Base-by-base conservation (phyloP, 306 rosid species). In the Dryas alaskensis region DNA sequence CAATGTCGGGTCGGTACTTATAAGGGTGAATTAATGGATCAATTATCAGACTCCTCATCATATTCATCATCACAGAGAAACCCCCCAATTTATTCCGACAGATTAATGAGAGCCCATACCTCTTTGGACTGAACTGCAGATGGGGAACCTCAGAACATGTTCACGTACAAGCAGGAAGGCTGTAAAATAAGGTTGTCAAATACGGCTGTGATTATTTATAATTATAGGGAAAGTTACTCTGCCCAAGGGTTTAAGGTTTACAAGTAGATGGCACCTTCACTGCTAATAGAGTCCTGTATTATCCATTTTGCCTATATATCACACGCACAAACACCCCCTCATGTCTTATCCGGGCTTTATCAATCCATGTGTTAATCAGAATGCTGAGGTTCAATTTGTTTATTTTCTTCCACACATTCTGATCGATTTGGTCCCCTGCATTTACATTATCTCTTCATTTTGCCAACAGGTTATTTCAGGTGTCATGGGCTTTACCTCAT, bases 391-490 rank as follows among this genome's bases (percentile, higher is more conserved):
- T 14, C 50, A 47, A 71, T 48, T 60, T 55, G 65, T 17, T 53
- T 22, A 62, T 60, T 54, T 60, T 70, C 72, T 50, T 71, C 44
- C 65, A 55, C 22, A 62, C 48, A 43, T 70, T 78, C 61, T 43
- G 22, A 22, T 22, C 37, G 72, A 57, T 55, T 69, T 79, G 11
- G 53, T 57, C 78, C 11, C 60, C 72, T 67, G 60, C 77, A 49
- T 54, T 8, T 73, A 48, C 47, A 57, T 78, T 42, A 61, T 55
- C 13, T 67, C 25, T 78, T 60, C 52, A 63, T 85, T 82, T 72
- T 58, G 69, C 72, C 27, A 76, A 78, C 91, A 94, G 99, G 97
- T 92, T 77, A 81, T 89, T 80, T 81, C 95, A n/a, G 96, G 93
- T 65, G 84, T 86, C 71, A 83, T 94, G 95, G 91, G 86, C 73